Evolutionary conservation across 2,329 filamentous ascomycete genomes (phyloP), one percentile per base, ranked within the genome.

Genomic region (Daldinia eschscholtzii): DNA sequence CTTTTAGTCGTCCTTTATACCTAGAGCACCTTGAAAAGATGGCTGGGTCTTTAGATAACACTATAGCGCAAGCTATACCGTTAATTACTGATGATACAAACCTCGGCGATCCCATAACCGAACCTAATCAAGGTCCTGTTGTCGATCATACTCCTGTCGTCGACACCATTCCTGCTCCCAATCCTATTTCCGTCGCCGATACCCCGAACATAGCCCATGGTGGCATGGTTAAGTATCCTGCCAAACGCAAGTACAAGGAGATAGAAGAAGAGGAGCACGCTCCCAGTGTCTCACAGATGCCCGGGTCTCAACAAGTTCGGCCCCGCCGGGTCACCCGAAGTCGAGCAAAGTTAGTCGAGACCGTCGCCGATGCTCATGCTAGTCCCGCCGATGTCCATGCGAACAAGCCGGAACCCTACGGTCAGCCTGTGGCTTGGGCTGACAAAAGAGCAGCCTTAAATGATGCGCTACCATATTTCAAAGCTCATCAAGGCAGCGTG

Each of bases 381-480:
- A 13, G n/a, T 7, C 9, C 13, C 12, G 4, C 18, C 1, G 20
- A 28, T 1, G 3, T 30, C 10, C 68, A 61, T 18, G 23, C 1
- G 1, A 15, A 41, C 37, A 73, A 55, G 52, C 69, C 33, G n/a
- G 59, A 41, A 10, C 44, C 66, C 1, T 37, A 41, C 20, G 70
- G 64, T 4, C 13, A 30, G 1, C 87, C 88, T 6, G 78, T 80
- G 10, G 84, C 88, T 0, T 91, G 88, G 87, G 83, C 89, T 0
- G 80, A 86, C 4, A 79, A 79, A 39, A 84, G 91, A 3, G 86
- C 89, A 64, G 85, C 86, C 13, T 79, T 93, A 0, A 91, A 87
- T 70, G 89, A 92, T 73, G 84, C 89, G 0, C 74, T 92, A 0
- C 83, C 85, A 0, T 91, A 89, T 78, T 93, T 88, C 77, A 86